These are phyloP conservation scores for Emergomyces orientalis DNA, from an alignment of 2,329 filamentous ascomycete genomes.

Conservation along the genomic window DNA sequence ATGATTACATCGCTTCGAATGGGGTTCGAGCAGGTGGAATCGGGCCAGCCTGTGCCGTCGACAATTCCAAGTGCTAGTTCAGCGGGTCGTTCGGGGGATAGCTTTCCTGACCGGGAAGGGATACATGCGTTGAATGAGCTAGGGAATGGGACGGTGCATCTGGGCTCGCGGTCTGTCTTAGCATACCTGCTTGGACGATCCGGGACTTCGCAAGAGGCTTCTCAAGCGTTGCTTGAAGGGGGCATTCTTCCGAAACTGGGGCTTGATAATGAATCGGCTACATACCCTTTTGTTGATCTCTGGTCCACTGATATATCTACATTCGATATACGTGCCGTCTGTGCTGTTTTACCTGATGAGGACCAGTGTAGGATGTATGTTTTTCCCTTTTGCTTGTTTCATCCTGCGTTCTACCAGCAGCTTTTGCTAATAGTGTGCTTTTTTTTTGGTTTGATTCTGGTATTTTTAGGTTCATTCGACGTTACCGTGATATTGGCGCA, in stretches of 20 bases:
- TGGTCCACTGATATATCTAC: conserved; percentile 54
- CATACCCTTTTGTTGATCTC: conserved; percentile 56
- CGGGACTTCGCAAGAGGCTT: conserved; percentile 33
- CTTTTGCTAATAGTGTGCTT: conserved; percentile 1
- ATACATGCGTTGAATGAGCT: conserved; percentile 52
- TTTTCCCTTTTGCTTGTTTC: neutral
- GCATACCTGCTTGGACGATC: conserved; percentile 51
- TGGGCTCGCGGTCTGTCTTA: conserved; percentile 53
- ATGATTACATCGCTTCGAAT: conserved; percentile 32
- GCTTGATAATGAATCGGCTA: conserved; percentile 55
- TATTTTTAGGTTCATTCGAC: conserved; percentile 12
- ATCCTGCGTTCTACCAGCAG: neutral
- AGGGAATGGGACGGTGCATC: conserved; percentile 51
- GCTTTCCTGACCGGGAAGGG: conserved; percentile 37
- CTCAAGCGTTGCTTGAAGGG: conserved; percentile 50
- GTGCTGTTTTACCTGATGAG: conserved; percentile 50
- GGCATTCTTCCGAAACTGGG: conserved; percentile 54
- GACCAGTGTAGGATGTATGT: conserved; percentile 46
- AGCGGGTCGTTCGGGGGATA: conserved; percentile 4
- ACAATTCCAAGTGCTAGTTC: conserved; percentile 9
- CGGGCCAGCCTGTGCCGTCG: conserved; percentile 16
- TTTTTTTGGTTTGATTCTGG: neutral
- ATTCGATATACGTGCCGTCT: conserved; percentile 49
- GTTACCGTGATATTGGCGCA: conserved; percentile 22
- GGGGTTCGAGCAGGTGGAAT: conserved; percentile 32